Base-by-base conservation (phyloP, 768 basidiomycete species). In the Mycena albidolilacea region DNA sequence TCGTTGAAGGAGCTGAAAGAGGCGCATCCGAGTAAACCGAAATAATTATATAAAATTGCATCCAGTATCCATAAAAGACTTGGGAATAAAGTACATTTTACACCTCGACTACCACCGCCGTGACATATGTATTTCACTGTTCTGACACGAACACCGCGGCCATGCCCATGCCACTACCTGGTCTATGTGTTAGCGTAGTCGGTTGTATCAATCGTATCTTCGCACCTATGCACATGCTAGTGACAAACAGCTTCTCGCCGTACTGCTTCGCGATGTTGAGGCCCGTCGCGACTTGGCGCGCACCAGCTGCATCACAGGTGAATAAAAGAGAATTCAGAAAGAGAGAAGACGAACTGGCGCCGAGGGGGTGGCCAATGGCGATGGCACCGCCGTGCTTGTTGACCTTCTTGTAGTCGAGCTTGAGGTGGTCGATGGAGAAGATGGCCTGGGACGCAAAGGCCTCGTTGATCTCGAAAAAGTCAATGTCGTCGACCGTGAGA, bases 401-500 rank as follows among this genome's bases (percentile, higher is more conserved):
- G 60, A 97, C 95, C 82, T 95, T 97, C 77, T 90, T 88, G 72
- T 85, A 88, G 3, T 91, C 88, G 74, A 97, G 89, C 30, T 90
- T 90, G 65, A 97, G 82, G 75, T 90, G 88, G 75, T 94, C 83
- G 38, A 96, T 81, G 58, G 85, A 88, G 83, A 92, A 95, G 55
- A 97, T 84, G 3, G 95, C 95, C 81, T 94, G 93, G 39, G 89
- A 90, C 38, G 96, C 95, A 79, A 96, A 97, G 39, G 96, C 95
- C 82, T 96, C 95, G 80, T 97, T 97, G 82, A 96, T 95, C 84
- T 97, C 95, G 83, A 86, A 97, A 79, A 97, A 95, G 83, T 97
- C 96, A 76, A 97, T 85, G 77, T 97, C 96, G 58, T 89, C 83
- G 71, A 86, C 84, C 54, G 83, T 80, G 60, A 97, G 85, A 17